phyloP scores from a whole-genome alignment of 768 basidiomycete species.

The Mrakia frigida region DNA sequence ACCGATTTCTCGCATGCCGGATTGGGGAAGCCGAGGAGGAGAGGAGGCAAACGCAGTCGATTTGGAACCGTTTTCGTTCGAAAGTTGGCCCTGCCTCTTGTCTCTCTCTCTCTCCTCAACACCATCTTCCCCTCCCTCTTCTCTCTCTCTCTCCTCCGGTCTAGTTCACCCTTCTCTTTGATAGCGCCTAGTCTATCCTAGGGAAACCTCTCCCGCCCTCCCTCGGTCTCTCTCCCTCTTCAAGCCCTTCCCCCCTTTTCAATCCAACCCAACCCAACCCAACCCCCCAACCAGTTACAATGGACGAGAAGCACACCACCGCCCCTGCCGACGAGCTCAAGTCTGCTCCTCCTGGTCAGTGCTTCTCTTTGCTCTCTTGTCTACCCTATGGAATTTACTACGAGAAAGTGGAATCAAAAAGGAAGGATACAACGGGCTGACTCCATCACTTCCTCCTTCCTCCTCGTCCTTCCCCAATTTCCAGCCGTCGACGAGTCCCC shows the following conservation, averaged over 20 bases:
- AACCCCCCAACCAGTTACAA: conserved; percentile 11
- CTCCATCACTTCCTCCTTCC: neutral
- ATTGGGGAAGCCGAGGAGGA: neutral
- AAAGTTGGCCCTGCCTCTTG: neutral
- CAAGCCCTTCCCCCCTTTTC: neutral
- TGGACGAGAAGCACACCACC: conserved; percentile 5
- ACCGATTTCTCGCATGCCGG: neutral
- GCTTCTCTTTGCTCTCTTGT: neutral
- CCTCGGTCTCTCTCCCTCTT: neutral
- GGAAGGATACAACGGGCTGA: neutral
- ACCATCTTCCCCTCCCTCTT: neutral
- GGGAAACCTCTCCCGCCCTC: neutral
- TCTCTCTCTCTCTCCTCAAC: neutral
- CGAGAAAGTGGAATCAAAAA: neutral
- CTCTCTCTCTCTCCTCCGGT: conserved; percentile 15
- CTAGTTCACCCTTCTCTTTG: neutral
- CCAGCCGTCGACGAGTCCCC: conserved; percentile 34
- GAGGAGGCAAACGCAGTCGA: neutral
- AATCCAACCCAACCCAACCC: neutral
- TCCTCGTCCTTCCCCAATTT: neutral
- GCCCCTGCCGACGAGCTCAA: neutral
- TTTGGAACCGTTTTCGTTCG: neutral
- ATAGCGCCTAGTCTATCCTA: too few species aligned
- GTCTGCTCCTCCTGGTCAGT: neutral
- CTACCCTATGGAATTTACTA: too few species aligned